These are phyloP conservation scores for Blastomyces silverae DNA, from an alignment of 2,329 filamentous ascomycete species.

Conservation along the genomic window DNA sequence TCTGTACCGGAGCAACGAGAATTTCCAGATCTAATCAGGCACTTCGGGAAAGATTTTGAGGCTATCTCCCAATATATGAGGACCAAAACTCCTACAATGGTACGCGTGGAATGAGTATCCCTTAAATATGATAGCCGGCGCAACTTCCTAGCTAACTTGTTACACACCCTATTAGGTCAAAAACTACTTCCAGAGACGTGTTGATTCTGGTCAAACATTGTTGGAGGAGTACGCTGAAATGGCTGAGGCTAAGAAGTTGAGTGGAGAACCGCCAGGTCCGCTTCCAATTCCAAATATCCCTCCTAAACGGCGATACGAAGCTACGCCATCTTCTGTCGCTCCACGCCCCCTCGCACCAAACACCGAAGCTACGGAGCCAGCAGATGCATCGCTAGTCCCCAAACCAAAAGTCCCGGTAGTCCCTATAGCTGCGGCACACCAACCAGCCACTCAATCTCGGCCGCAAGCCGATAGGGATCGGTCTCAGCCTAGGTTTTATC, in stretches of 20 bases:
- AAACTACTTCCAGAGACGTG: constrained; percentile 44
- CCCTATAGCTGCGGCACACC: constrained; percentile 28
- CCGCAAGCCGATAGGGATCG: constrained; percentile 35
- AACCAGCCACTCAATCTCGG: constrained; percentile 28
- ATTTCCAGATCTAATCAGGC: constrained; percentile 41
- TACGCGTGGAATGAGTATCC: constrained; percentile 26
- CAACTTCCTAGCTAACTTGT: constrained; percentile 9
- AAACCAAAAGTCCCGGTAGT: constrained; percentile 29
- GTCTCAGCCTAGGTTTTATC: constrained; percentile 31
- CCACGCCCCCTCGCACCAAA: constrained; percentile 41
- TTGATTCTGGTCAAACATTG: constrained; percentile 41
- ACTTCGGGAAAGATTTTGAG: constrained; percentile 46
- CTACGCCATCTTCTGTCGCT: constrained; percentile 37
- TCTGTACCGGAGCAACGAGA: constrained; percentile 46
- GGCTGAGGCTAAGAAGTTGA: constrained; percentile 41
- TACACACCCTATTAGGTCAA: constrained; percentile 36
- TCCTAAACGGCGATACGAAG: constrained; percentile 46
- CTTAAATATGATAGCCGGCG: constrained; percentile 3
- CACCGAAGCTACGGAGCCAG: constrained; percentile 34
- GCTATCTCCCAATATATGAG: constrained; percentile 47
- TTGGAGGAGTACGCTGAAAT: constrained; percentile 40
- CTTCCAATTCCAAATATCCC: constrained; percentile 40
- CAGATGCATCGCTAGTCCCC: constrained; percentile 28
- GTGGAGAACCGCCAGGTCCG: constrained; percentile 41
- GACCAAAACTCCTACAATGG: constrained; percentile 48